Conservation (phyloP, 495 filamentous ascomycete species). For the Lepraria neglecta region DNA sequence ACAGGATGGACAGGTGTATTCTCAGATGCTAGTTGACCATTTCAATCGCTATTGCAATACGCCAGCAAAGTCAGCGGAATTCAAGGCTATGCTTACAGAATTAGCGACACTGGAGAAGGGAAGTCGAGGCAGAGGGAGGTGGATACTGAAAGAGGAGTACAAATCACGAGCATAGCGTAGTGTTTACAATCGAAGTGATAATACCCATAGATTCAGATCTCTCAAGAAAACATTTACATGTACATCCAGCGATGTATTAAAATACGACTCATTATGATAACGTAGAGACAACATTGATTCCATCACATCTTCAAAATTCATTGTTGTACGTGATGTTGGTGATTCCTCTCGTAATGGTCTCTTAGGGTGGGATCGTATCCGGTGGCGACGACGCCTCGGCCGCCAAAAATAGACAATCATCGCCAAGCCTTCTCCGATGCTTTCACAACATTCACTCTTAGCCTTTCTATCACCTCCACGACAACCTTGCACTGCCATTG, state of each 20-base stretch:
- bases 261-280: background rate
- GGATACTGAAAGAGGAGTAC: slow-evolving; percentile 24
- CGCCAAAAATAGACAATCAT: slow-evolving; percentile 7
- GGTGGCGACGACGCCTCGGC: slow-evolving; percentile 2
- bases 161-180: slow-evolving; percentile 3
- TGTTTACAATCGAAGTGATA: background rate
- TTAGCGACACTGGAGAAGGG: slow-evolving; percentile 54
- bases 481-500: background rate
- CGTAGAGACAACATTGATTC: background rate
- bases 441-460: slow-evolving; percentile 5
- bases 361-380: background rate
- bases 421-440: background rate
- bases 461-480: background rate
- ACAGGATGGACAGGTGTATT: slow-evolving; percentile 65
- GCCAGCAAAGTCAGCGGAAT: slow-evolving; percentile 50
- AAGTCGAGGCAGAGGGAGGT: slow-evolving; percentile 50
- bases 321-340: background rate
- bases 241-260: background rate
- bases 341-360: slow-evolving; percentile 1
- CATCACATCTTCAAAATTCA: background rate
- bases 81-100: slow-evolving; percentile 54
- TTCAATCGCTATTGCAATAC: slow-evolving; percentile 60
- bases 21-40: slow-evolving; percentile 72
- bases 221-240: background rate
- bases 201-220: slow-evolving; percentile 10